Evolutionary conservation across 352 stramenopile species (phyloP).

Genomic region (Pythium volutum): DNA sequence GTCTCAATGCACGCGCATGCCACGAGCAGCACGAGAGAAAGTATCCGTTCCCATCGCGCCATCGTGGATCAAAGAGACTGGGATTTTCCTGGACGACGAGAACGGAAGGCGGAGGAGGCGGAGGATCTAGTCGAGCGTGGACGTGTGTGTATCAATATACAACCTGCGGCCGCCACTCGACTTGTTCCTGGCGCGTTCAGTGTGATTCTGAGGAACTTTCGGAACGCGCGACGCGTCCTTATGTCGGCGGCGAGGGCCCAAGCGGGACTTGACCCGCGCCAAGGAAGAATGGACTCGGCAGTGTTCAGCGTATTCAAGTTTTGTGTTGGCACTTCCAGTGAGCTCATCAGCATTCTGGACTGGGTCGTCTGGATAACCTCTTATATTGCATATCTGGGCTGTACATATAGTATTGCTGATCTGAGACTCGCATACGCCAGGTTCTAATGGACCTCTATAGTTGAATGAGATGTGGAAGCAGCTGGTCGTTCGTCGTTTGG

Average conservation of each 20-base stretch:
- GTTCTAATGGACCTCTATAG: too few species aligned
- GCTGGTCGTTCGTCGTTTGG: too few species aligned
- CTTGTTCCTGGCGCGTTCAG: not conserved
- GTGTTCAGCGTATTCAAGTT: slow-evolving; percentile 25
- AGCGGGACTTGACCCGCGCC: too few species aligned
- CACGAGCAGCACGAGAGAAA: not conserved
- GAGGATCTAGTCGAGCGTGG: too few species aligned
- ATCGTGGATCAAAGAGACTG: not conserved
- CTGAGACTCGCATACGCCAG: too few species aligned
- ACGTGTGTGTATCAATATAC: too few species aligned
- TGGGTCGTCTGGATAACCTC: not conserved
- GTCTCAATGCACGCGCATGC: not conserved
- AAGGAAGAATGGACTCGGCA: not conserved
- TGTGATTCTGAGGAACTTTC: not conserved
- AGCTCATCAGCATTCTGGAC: not conserved
- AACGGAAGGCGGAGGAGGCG: too few species aligned
- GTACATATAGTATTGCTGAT: not conserved
- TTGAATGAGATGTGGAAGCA: too few species aligned
- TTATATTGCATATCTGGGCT: not conserved
- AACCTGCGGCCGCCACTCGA: too few species aligned
- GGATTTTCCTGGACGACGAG: not conserved
- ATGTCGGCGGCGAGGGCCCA: not conserved
- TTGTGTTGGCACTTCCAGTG: slow-evolving; percentile 8
- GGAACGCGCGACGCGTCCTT: not conserved
- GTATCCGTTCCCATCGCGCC: not conserved